These are phyloP conservation scores for Boletus sp. DNA, from an alignment of 1,284 basidiomycete genomes.

Conservation along the genomic window DNA sequence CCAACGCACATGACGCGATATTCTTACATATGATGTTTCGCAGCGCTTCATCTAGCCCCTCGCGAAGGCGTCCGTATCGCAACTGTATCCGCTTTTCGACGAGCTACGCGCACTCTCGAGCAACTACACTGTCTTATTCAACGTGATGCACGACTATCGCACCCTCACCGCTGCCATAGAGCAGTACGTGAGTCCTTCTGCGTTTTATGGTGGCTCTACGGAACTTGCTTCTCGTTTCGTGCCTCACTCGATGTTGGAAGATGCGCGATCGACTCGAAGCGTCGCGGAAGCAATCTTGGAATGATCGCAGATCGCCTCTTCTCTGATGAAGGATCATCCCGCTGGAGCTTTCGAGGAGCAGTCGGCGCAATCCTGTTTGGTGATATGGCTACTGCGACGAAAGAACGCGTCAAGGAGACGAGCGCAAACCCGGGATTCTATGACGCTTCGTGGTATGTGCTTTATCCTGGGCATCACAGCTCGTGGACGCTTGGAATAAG, in stretches of 20 bases:
- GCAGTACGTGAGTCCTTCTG: slow-evolving; percentile 1
- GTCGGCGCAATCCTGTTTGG: slow-evolving; percentile 2
- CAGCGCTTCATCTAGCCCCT: slow-evolving; percentile 6
- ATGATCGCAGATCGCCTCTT: slow-evolving; percentile 1
- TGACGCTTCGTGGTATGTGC: slow-evolving; percentile 10
- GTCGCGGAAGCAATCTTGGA: slow-evolving; percentile 11
- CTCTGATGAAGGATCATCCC: background rate
- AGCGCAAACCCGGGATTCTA: slow-evolving; percentile 13
- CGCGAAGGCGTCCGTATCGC: background rate
- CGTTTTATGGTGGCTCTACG: slow-evolving; percentile 4
- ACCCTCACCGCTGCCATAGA: slow-evolving; percentile 1
- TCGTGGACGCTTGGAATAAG: slow-evolving; percentile 10
- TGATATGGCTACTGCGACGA: slow-evolving; percentile 8
- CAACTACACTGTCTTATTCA: slow-evolving; percentile 7
- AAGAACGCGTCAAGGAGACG: slow-evolving; percentile 1
- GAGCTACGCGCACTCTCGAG: slow-evolving; percentile 4
- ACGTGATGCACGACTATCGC: slow-evolving; percentile 5
- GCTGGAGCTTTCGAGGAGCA: slow-evolving; percentile 2
- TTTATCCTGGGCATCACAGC: slow-evolving; percentile 9
- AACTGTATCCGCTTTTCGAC: slow-evolving; percentile 10
- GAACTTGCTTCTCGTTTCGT: slow-evolving; percentile 9
- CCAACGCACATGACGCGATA: background rate
- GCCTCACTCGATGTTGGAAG: slow-evolving; percentile 6
- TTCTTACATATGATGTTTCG: background rate
- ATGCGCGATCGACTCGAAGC: background rate